Evolutionary conservation across 2,329 filamentous ascomycete genomes (phyloP), one percentile per base, ranked within the genome.

Genomic region (Aureobasidium sp.): DNA sequence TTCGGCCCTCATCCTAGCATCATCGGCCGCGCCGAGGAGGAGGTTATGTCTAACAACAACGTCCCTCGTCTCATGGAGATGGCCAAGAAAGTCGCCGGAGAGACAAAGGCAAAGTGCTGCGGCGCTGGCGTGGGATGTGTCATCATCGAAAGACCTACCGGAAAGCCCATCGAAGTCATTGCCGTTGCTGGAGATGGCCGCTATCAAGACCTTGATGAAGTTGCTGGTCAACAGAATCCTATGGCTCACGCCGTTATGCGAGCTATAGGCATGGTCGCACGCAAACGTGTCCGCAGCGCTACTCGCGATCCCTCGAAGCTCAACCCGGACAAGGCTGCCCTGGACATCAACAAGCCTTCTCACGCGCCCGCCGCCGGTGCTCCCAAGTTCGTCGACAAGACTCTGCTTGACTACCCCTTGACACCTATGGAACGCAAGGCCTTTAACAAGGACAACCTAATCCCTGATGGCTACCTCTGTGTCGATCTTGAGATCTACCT

Each of bases 401-500:
- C 85, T 51, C 89, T 90, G 70, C 83, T 85, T 69, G 87, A 89
- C 70, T 76, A 78, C 34, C 87, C 90, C 10, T 77, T 93, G 37
- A 83, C 88, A n/a, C 77, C 81, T 2, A 77, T 89, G 62, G 88
- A 94, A 72, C 75, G 79, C 65, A 72, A 76, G 61, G 83, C 87
- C 65, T 89, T 86, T 69, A 78, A 80, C 53, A 77, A 84, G 68
- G 85, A 87, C 68, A 88, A 87, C 70, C 84, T 82, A 44, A 83
- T 81, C 66, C 82, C 84, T 36, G 89, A 91, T 67, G 93, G 93
- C 59, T 99, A 99, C 73, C 85, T 99, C 24, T 97, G 93, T 76
- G 91, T 96, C 67, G 90, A 91, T 61, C 82, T 99, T 34, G 93
- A 97, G 74, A 84, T 99, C 62, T 97, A 97, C 76, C 81, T 95